phyloP scores from a whole-genome alignment of 2,329 filamentous ascomycete species.

The Trichoderma pleuroti region DNA sequence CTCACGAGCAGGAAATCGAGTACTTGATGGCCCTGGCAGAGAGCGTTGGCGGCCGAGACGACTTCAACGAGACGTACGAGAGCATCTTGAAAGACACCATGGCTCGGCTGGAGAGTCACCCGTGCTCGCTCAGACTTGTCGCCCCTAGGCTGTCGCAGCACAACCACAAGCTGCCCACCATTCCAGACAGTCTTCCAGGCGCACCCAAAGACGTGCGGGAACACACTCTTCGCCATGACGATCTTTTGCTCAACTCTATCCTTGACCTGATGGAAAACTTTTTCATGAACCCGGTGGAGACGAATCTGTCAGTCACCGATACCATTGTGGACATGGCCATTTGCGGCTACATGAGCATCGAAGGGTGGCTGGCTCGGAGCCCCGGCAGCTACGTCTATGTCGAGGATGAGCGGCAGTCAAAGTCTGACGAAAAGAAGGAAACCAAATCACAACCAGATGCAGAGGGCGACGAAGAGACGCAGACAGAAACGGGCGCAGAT shows the following conservation, averaged over 20 bases:
- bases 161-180: constrained; percentile 53
- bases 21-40: constrained; percentile 66
- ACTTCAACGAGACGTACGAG: constrained; percentile 71
- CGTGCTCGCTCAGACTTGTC: constrained; percentile 68
- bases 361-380: constrained; percentile 83
- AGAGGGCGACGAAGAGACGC: constrained; percentile 2
- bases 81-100: constrained; percentile 68
- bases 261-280: constrained; percentile 73
- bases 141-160: constrained; percentile 56
- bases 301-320: constrained; percentile 84
- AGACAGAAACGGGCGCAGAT: constrained; percentile 15
- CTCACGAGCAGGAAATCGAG: constrained; percentile 71
- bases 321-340: constrained; percentile 76
- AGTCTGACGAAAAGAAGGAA: not conserved
- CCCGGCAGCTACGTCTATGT: constrained; percentile 57
- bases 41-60: constrained; percentile 64
- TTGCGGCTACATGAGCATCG: constrained; percentile 79
- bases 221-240: constrained; percentile 60
- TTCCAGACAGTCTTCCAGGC: constrained; percentile 55
- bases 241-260: constrained; percentile 62
- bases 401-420: constrained; percentile 31
- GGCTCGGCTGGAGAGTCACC: constrained; percentile 65
- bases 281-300: constrained; percentile 86
- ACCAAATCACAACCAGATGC: not conserved
- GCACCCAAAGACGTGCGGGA: constrained; percentile 58